A percentile compares a stretch with the other conserved stretches of the same genome.
These are phyloP conservation scores for Entoloma clypeatum DNA, from an alignment of 1,284 basidiomycete genomes.

Conservation along the genomic window DNA sequence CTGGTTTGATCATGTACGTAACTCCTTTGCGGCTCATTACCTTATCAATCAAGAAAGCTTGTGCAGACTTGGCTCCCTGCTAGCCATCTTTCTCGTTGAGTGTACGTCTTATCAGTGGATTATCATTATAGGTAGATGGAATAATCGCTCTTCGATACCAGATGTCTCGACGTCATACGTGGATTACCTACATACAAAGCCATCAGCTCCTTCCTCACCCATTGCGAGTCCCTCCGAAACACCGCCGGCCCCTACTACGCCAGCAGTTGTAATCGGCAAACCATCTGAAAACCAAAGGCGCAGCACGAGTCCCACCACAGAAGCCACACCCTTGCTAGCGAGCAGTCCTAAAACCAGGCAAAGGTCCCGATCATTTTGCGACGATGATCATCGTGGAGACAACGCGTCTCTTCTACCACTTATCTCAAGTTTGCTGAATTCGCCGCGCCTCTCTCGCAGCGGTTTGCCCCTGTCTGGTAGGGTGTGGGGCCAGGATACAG, in stretches of 20 bases:
- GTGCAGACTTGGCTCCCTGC: constrained; percentile 54
- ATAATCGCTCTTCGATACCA: constrained; percentile 25
- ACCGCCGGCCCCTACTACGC: constrained; percentile 8
- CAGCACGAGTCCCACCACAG: constrained; percentile 5
- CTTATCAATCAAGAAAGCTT: constrained; percentile 1
- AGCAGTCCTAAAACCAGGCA: constrained; percentile 2
- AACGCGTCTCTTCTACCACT: constrained; percentile 17
- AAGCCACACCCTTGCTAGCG: constrained; percentile 16
- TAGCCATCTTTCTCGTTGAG: constrained; percentile 73
- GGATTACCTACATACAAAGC: constrained; percentile 58
- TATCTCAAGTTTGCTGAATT: constrained; percentile 25
- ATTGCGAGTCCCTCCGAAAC: constrained; percentile 20
- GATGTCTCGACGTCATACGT: constrained; percentile 72
- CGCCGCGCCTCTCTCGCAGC: constrained; percentile 26
- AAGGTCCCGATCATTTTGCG: constrained; percentile 15
- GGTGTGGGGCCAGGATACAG: constrained; percentile 18
- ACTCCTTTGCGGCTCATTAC: background rate
- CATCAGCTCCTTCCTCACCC: constrained; percentile 49
- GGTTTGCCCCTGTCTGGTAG: constrained; percentile 9
- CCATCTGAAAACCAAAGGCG: constrained; percentile 12
- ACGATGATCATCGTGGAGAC: constrained; percentile 11
- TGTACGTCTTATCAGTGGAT: constrained; percentile 43
- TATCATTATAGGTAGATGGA: background rate
- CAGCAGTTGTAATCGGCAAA: background rate
- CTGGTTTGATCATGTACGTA: constrained; percentile 69